Evolutionary conservation across 805 yeast species (phyloP).

Genomic region (Candida maesae): DNA sequence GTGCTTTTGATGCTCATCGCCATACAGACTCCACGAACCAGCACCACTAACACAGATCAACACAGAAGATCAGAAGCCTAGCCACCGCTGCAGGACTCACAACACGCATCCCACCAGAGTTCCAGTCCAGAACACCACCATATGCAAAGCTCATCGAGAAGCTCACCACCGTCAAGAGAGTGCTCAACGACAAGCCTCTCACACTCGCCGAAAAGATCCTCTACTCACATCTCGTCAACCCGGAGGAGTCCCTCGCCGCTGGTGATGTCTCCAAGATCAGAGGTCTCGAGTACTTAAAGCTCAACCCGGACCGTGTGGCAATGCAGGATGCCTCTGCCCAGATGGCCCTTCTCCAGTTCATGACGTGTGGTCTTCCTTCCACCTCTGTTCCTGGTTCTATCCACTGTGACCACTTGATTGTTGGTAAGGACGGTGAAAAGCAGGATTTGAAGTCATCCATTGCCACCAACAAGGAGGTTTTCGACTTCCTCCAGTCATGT

Average conservation of each 20-base stretch:
- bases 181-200: slow-evolving; percentile 69
- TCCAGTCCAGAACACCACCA: slow-evolving; percentile 78
- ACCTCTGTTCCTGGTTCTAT: slow-evolving; percentile 94
- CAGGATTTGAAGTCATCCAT: slow-evolving; percentile 78
- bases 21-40: too few relatives aligned
- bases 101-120: slow-evolving; percentile 48
- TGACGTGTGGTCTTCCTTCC: slow-evolving; percentile 88
- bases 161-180: slow-evolving; percentile 56
- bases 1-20: too few relatives aligned
- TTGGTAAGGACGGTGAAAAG: slow-evolving; percentile 91
- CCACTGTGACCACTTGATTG: slow-evolving; percentile 97
- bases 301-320: slow-evolving; percentile 96
- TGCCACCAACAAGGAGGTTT: slow-evolving; percentile 88
- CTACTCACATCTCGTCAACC: slow-evolving; percentile 87
- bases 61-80: slow-evolving; percentile 16
- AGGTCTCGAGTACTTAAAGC: slow-evolving; percentile 86
- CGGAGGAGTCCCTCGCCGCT: slow-evolving; percentile 71
- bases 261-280: slow-evolving; percentile 55
- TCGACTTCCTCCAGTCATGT: slow-evolving; percentile 89
- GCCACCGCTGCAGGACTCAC: slow-evolving; percentile 24
- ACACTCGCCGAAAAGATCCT: slow-evolving; percentile 93
- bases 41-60: slow-evolving; percentile 1
- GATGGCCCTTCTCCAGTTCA: slow-evolving; percentile 97
- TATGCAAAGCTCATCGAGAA: slow-evolving; percentile 70
- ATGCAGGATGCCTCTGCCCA: slow-evolving; percentile 99